These are phyloP conservation scores for Aspergillus thermomutatus DNA, from an alignment of 2,329 filamentous ascomycete species.

Conservation along the genomic window DNA sequence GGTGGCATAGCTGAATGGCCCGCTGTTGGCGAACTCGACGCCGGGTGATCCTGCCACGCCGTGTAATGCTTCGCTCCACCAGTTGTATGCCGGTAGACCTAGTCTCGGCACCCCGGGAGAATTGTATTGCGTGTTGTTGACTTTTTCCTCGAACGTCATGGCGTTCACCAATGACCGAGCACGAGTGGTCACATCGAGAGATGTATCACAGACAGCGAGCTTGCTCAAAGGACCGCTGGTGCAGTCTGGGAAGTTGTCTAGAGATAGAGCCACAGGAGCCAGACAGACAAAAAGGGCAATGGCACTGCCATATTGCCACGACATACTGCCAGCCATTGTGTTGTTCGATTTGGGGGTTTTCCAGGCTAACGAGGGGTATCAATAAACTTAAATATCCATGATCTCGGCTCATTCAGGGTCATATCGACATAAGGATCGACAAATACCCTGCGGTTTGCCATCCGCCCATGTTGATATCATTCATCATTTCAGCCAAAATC, in stretches of 20 bases:
- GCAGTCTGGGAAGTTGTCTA: constrained; percentile 46
- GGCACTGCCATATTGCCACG: not conserved
- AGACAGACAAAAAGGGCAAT: not conserved
- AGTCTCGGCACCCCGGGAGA: constrained; percentile 51
- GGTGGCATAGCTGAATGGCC: constrained; percentile 58
- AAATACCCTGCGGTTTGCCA: no score
- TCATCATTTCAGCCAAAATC: not conserved
- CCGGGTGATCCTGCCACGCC: constrained; percentile 52
- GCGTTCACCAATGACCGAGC: constrained; percentile 42
- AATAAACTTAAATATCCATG: not conserved
- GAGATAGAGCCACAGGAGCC: not conserved
- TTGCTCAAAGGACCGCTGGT: constrained; percentile 46
- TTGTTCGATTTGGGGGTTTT: not conserved
- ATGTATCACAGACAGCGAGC: constrained; percentile 49
- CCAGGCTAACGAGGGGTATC: not conserved
- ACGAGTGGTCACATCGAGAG: constrained; percentile 33
- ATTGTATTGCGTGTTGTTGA: constrained; percentile 47
- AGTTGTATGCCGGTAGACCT: constrained; percentile 56
- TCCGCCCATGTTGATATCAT: not conserved
- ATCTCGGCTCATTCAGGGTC: no score
- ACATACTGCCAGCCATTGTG: not conserved
- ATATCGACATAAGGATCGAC: no score
- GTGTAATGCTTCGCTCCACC: constrained; percentile 62
- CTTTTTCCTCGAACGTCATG: constrained; percentile 52
- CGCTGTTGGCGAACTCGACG: constrained; percentile 49